Percentiles rank a stretch among this genome's conserved stretches.
These are phyloP conservation scores for Wickerhamiella musiphila DNA, from an alignment of 805 yeast genomes.

Conservation along the genomic window DNA sequence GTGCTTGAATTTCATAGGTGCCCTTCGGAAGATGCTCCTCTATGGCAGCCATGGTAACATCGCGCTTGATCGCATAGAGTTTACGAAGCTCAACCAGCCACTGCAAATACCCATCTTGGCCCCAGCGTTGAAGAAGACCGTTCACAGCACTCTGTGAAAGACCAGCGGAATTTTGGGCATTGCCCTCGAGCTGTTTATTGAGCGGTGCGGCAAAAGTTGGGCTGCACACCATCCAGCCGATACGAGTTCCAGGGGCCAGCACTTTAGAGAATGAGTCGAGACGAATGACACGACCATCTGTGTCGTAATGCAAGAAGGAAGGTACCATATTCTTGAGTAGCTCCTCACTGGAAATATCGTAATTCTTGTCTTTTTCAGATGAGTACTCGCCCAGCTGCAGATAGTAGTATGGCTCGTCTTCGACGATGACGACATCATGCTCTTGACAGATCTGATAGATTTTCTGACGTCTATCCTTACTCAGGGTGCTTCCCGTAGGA, in stretches of 20 bases:
- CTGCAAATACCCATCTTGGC: constrained; percentile 71
- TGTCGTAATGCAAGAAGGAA: constrained; percentile 58
- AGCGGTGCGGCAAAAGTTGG: constrained; percentile 42
- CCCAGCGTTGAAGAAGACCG: constrained; percentile 71
- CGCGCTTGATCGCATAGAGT: constrained; percentile 78
- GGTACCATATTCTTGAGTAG: constrained; percentile 44
- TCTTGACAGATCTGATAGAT: constrained; percentile 66
- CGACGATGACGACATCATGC: constrained; percentile 73
- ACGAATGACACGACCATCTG: constrained; percentile 79
- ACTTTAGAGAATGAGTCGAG: constrained; percentile 85
- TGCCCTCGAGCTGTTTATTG: constrained; percentile 60
- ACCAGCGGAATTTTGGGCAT: constrained; percentile 69
- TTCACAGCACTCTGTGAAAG: constrained; percentile 54
- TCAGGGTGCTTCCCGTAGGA: constrained; percentile 85
- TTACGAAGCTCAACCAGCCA: constrained; percentile 63
- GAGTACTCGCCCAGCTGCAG: constrained; percentile 74
- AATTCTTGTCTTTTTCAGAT: constrained; percentile 16
- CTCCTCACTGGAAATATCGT: constrained; percentile 6
- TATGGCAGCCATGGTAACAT: constrained; percentile 65
- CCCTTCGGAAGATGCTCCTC: constrained; percentile 36
- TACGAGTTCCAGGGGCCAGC: constrained; percentile 75
- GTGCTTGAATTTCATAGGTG: constrained; percentile 22
- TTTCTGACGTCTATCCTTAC: constrained; percentile 55
- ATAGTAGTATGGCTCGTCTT: constrained; percentile 96
- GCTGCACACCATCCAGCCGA: constrained; percentile 82